phyloP scores from a whole-genome alignment of 1,284 basidiomycete species.

The Coriolopsis trogii region DNA sequence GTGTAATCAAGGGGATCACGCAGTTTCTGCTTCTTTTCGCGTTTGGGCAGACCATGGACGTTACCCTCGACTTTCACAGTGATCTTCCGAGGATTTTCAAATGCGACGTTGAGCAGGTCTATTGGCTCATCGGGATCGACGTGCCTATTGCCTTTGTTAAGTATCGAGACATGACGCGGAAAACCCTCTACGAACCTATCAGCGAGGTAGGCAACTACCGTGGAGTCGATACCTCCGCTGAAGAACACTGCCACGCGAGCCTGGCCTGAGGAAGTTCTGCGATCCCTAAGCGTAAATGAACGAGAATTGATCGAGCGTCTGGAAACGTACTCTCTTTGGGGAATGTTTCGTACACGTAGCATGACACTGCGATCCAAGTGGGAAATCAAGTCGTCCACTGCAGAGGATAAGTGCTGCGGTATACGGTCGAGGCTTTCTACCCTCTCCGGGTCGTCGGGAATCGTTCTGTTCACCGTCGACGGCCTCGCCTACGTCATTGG shows the following conservation, averaged over 20 bases:
- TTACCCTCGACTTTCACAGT: constrained; percentile 51
- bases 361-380: constrained; percentile 63
- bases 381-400: constrained; percentile 55
- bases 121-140: constrained; percentile 79
- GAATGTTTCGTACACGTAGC: constrained; percentile 62
- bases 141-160: constrained; percentile 50
- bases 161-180: too few relatives aligned
- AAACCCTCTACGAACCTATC: constrained; percentile 58
- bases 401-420: constrained; percentile 45
- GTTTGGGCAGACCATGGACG: constrained; percentile 40
- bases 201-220: constrained; percentile 80
- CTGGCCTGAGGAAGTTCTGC: constrained; percentile 33
- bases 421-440: constrained; percentile 33
- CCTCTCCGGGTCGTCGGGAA: constrained; percentile 45
- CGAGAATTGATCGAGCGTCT: neutral
- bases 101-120: constrained; percentile 94
- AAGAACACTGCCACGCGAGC: constrained; percentile 88
- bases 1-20: constrained; percentile 28
- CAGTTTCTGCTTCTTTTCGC: constrained; percentile 43
- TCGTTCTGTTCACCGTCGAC: constrained; percentile 45
- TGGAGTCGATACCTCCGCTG: constrained; percentile 95
- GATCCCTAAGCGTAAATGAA: neutral
- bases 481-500: constrained; percentile 51
- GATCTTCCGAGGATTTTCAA: constrained; percentile 87
- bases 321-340: constrained; percentile 40